phyloP scores from a whole-genome alignment of 768 basidiomycete species.

The Termitomyces sp. region DNA sequence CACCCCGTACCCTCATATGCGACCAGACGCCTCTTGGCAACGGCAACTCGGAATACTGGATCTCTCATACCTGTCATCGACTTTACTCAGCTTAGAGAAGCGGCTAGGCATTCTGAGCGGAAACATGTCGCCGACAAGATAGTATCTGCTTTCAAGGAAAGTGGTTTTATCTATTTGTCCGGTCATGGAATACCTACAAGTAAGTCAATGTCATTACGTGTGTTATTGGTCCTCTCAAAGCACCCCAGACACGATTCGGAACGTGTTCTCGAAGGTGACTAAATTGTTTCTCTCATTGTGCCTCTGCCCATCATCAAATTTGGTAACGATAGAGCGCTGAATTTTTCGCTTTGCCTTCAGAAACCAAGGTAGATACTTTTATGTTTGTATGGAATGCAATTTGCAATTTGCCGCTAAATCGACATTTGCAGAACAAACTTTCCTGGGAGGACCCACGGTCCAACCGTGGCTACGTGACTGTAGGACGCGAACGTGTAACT shows the following conservation, averaged over 20 bases:
- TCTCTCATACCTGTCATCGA: constrained; percentile 76
- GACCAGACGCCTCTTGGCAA: constrained; percentile 24
- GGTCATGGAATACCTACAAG: constrained; percentile 65
- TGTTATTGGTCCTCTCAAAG: not conserved
- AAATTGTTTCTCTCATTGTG: not conserved
- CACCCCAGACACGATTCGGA: constrained; percentile 42
- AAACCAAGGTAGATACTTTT: constrained; percentile 46
- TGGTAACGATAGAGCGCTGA: constrained; percentile 53
- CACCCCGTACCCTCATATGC: constrained; percentile 12
- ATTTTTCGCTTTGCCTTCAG: constrained; percentile 66
- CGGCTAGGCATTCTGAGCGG: constrained; percentile 51
- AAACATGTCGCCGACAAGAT: constrained; percentile 61
- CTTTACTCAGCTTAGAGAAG: constrained; percentile 62
- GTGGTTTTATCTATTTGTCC: constrained; percentile 76
- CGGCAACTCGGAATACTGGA: constrained; percentile 16
- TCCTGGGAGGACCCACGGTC: constrained; percentile 85
- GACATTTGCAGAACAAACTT: constrained; percentile 43
- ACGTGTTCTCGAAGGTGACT: constrained; percentile 61
- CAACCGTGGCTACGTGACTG: constrained; percentile 79
- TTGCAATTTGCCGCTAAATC: not conserved
- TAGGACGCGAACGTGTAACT: constrained; percentile 81
- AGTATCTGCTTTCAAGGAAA: constrained; percentile 74
- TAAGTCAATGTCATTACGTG: constrained; percentile 15
- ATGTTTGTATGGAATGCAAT: not conserved
- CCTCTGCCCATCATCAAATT: not conserved